A percentile compares a stretch with the other conserved stretches of the same genome.
Evolutionary conservation across 2,329 filamentous ascomycete genomes (phyloP).

Genomic region (Arthrobotrys megalospora): DNA sequence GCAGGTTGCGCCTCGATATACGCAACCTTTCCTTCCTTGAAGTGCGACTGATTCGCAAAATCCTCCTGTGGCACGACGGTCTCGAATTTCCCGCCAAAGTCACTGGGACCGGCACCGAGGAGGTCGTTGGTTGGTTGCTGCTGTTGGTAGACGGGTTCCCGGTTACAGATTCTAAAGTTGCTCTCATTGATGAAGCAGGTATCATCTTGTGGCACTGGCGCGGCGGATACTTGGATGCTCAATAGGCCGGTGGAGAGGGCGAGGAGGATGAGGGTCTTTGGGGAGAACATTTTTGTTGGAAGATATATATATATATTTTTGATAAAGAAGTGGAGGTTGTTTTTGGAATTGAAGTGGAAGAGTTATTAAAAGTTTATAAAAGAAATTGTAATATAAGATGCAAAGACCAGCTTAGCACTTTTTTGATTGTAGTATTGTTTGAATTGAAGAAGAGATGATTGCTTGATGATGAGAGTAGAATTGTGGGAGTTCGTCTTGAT

Average conservation of each 20-base stretch:
- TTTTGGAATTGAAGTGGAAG: too few species aligned
- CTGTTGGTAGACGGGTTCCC: neutral
- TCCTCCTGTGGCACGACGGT: neutral
- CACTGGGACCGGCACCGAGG: too few species aligned
- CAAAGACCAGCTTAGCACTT: too few species aligned
- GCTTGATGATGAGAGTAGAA: too few species aligned
- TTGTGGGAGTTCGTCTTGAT: too few species aligned
- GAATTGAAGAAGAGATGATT: too few species aligned
- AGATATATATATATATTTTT: too few species aligned
- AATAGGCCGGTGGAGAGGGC: neutral
- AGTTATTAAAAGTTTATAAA: too few species aligned
- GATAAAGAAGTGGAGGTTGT: too few species aligned
- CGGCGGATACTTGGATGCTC: neutral
- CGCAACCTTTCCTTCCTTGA: neutral
- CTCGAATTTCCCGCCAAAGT: slow-evolving; percentile 10
- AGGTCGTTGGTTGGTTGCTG: too few species aligned
- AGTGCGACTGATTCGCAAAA: neutral
- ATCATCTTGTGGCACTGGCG: neutral
- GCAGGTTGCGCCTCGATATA: neutral
- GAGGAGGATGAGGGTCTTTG: neutral
- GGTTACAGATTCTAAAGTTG: neutral
- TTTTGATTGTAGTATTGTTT: too few species aligned
- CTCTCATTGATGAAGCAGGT: slow-evolving; percentile 5
- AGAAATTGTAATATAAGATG: too few species aligned
- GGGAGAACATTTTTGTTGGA: neutral